Base-by-base conservation (phyloP, 768 basidiomycete genomes). In the Lentinus brumalis region DNA sequence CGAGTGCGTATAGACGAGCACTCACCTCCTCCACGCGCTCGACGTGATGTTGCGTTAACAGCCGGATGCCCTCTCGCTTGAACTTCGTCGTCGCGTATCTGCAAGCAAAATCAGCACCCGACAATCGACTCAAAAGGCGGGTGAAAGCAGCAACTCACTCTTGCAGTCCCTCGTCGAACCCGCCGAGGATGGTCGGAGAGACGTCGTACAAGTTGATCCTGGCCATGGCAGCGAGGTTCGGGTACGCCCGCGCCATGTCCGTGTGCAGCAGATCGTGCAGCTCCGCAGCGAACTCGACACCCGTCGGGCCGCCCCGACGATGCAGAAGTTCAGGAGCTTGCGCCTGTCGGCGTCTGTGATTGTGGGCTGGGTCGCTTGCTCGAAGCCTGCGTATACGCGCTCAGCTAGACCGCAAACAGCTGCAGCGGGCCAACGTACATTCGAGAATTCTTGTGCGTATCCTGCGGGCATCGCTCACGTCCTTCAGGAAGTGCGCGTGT, bases 271-370 rank as follows among this genome's bases (percentile, higher is more conserved):
- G 78, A 71, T 94, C 92, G 65, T 91, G 86, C 50, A 94, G 71
- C 71, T 94, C 92, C 9, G 92, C 91, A 0, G 91, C 82, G 67
- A 93, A 94, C 73, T 94, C 92, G 46, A 92, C 87, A 12, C 91
- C 90, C 10, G 88, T 89, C 0, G 86, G 88, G 7, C 89, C 88
- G 35, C 87, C 87, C 88, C 94, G 50, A 94, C 92, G 50, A 96
- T 85, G 61, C 91, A 93, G 69, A 96, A 96, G 63, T 92, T 87
- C 26, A 96, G 82, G 12, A 96, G 75, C 61, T 87, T 86, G 56
- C 86, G 78, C 51, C 91, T 84, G 65, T 96, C 86, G 41, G 83
- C 75, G 59, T 93, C 92, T 0, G 89, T 84, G 14, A 92, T 75
- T 1, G 81, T 86, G 0, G 93, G 94, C 65, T 92, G 88, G 66